Conservation (phyloP, 371 early-diverging fungal species). For the Apophysomyces trapeziformis region DNA sequence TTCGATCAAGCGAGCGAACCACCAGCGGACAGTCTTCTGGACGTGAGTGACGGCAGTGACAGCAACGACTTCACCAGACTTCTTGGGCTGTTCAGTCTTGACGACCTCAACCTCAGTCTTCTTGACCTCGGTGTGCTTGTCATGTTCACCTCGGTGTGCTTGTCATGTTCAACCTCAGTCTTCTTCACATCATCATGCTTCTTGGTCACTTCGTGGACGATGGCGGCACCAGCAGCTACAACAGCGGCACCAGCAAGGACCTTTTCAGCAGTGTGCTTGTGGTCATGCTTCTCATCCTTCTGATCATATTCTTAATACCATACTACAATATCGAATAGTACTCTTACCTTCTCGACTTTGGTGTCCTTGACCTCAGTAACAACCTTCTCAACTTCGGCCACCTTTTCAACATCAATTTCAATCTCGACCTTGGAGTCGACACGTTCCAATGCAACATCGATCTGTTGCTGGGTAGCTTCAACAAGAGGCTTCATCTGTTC, state of each 20-base stretch:
- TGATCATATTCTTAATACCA: no score
- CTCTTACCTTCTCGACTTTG: no score
- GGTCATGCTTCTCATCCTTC: neutral
- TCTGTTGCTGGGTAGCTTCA: no score
- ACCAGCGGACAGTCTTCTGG: slow-evolving; percentile 32
- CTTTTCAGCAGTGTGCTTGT: neutral
- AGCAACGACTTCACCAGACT: neutral
- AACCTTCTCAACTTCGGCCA: no score
- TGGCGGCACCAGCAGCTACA: neutral
- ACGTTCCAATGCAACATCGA: no score
- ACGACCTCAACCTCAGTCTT: neutral
- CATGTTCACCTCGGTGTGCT: no score
- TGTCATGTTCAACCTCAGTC: no score
- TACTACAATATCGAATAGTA: no score
- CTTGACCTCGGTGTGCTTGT: neutral
- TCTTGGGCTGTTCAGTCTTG: neutral
- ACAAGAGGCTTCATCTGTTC: no score
- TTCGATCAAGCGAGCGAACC: slow-evolving; percentile 33
- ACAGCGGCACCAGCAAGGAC: slow-evolving; percentile 1
- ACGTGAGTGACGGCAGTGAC: slow-evolving; percentile 22
- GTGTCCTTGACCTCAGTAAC: no score
- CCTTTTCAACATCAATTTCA: no score
- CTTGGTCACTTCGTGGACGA: slow-evolving; percentile 16
- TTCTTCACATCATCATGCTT: neutral
- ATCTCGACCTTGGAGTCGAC: no score